phyloP scores from a whole-genome alignment of 768 basidiomycete species.

The Melanogaster broomeanus region DNA sequence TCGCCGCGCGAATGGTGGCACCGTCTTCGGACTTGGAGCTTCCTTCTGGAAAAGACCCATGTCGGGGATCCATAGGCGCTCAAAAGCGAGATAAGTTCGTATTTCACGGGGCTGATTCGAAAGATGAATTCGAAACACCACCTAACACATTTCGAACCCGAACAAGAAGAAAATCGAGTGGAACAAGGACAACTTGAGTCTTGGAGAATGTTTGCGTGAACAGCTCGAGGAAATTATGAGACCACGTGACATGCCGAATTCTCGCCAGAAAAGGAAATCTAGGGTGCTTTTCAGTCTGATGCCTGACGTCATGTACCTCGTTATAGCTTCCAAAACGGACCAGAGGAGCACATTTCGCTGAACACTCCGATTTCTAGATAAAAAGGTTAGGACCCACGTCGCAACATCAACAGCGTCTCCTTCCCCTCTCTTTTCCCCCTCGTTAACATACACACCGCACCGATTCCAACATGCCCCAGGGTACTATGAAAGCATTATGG shows the following conservation, averaged over 20 bases:
- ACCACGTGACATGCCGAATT: slow-evolving; percentile 13
- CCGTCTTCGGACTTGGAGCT: background rate
- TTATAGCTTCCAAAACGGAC: slow-evolving; percentile 20
- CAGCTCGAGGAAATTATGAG: background rate
- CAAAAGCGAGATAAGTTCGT: background rate
- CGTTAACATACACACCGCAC: background rate
- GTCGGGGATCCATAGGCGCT: slow-evolving; percentile 13
- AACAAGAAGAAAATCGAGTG: background rate
- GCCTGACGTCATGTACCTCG: slow-evolving; percentile 29
- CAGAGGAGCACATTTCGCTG: background rate
- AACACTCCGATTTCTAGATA: slow-evolving; percentile 19
- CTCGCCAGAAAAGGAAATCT: slow-evolving; percentile 12
- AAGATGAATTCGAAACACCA: background rate
- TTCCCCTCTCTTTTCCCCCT: slow-evolving; percentile 1
- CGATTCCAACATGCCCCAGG: slow-evolving; percentile 46
- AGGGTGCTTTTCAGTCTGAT: background rate
- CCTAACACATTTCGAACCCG: background rate
- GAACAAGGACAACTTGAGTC: background rate
- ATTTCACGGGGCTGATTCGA: background rate
- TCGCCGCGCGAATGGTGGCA: slow-evolving; percentile 31
- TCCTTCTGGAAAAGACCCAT: slow-evolving; percentile 11
- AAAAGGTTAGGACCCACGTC: slow-evolving; percentile 11
- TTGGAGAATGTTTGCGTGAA: too few relatives aligned
- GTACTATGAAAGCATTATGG: slow-evolving; percentile 75
- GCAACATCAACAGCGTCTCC: background rate